Percentiles rank a stretch among this genome's conserved stretches.
phyloP scores from a whole-genome alignment of 805 yeast species.

The Brettanomyces custersianus region DNA sequence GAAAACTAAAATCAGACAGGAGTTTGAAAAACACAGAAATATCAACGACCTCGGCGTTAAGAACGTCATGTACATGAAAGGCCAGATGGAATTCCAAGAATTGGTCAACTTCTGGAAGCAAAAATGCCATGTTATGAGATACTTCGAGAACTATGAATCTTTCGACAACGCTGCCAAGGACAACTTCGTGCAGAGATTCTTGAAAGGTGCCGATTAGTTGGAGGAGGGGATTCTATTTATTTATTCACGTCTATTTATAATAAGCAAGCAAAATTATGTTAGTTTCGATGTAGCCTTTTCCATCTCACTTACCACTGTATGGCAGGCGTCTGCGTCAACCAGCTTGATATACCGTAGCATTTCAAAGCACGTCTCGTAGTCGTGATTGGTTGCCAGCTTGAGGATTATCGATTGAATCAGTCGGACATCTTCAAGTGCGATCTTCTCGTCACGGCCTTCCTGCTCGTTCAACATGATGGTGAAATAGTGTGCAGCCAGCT shows the following conservation, averaged over 20 bases:
- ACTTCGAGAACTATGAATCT: conserved; percentile 59
- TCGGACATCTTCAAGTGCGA: conserved; percentile 26
- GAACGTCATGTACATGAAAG: conserved; percentile 69
- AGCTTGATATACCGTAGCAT: conserved; percentile 44
- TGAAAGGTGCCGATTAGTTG: conserved; percentile 41
- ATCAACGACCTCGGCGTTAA: conserved; percentile 56
- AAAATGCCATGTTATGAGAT: conserved; percentile 74
- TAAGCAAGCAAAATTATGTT: conserved; percentile 1
- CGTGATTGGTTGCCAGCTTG: conserved; percentile 30
- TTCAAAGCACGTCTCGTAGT: conserved; percentile 48
- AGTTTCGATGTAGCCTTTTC: conserved; percentile 1
- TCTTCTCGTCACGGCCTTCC: conserved; percentile 3
- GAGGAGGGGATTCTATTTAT: conserved; percentile 7
- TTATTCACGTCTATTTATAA: conserved; percentile 21
- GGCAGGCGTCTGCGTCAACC: conserved; percentile 28
- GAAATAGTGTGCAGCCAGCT: conserved; percentile 41
- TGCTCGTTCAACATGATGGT: conserved; percentile 45
- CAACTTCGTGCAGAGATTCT: conserved; percentile 64
- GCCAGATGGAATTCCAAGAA: conserved; percentile 88
- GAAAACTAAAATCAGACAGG: conserved; percentile 80
- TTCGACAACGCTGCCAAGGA: conserved; percentile 48
- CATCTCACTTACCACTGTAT: conserved; percentile 26
- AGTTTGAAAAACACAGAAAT: conserved; percentile 76
- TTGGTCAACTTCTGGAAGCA: conserved; percentile 87
- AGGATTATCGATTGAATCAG: conserved; percentile 35